Evolutionary conservation across 495 filamentous ascomycete species (phyloP).

Genomic region (Aspergillus haitiensis): DNA sequence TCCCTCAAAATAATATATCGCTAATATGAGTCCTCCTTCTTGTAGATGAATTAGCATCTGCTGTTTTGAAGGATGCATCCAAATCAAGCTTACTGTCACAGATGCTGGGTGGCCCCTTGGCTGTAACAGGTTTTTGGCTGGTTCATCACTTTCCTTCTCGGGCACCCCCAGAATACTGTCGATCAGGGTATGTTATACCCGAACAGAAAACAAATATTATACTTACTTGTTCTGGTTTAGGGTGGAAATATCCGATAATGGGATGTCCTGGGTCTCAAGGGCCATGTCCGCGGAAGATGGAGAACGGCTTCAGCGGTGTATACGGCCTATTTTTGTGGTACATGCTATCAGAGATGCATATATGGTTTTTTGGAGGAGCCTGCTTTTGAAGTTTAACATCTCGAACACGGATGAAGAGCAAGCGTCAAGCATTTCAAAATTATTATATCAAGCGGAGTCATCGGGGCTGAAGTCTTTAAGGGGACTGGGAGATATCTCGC

Average conservation of each 20-base stretch:
- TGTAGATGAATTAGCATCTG: constrained; percentile 51
- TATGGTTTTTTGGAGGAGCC: constrained; percentile 31
- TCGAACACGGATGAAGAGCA: constrained; percentile 18
- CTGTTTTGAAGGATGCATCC: constrained; percentile 41
- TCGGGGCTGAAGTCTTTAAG: constrained; percentile 24
- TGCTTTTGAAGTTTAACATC: constrained; percentile 33
- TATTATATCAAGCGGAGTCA: constrained; percentile 16
- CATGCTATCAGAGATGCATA: constrained; percentile 43
- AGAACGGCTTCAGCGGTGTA: constrained; percentile 35
- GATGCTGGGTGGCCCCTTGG: constrained; percentile 51
- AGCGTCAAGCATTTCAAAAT: constrained; percentile 19
- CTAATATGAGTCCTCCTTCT: constrained; percentile 9
- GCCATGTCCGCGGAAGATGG: constrained; percentile 39
- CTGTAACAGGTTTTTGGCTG: constrained; percentile 55
- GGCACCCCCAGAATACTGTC: constrained; percentile 60
- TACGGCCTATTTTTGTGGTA: constrained; percentile 37
- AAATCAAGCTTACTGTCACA: constrained; percentile 33
- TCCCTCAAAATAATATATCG: constrained; percentile 3
- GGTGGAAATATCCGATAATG: constrained; percentile 55
- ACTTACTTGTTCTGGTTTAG: constrained; percentile 30
- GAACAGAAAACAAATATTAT: not conserved
- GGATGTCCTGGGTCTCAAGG: constrained; percentile 52
- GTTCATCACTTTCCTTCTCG: constrained; percentile 59
- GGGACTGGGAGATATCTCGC: constrained; percentile 26
- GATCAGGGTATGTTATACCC: constrained; percentile 52